Evolutionary conservation across 306 rosid genomes (phyloP), one percentile per base, ranked within the genome.

Genomic region (Cicer yamashitae): DNA sequence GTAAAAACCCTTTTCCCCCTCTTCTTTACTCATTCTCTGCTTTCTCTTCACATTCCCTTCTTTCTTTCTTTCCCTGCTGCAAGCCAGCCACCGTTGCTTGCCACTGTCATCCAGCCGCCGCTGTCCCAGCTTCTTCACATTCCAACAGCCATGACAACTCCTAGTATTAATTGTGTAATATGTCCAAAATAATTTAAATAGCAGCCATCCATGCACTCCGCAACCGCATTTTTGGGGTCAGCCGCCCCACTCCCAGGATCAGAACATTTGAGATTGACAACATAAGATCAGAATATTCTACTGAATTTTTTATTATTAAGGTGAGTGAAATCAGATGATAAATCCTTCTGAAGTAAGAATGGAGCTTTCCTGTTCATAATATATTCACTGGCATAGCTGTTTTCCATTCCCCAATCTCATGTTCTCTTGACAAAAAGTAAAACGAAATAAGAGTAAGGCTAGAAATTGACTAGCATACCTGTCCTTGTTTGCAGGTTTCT

Each of bases 401-500:
- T 18, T 71, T 51, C 10, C 73, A 57, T 60, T 81, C 20, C 51
- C 41, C 65, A 54, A 54, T 71, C n/a, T 46, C 64, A 53, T 37
- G 57, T 46, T 79, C 34, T 76, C 44, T 20, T 66, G 52, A 22
- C 13, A 17, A 41, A 57, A 65, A 12, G 44, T 65, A 74, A 20
- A 46, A 39, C 2, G 4, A 10, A 11, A 11, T 7, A 8, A 12
- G 17, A 10, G 66, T 8, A 37, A 58, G 75, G 67, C 61, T n/a
- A 67, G 71, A 52, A 69, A 56, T 75, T 77, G 81, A 77, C 30
- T 14, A 48, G 45, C 63, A 7, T 78, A 69, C 60, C 30, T 74
- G 58, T 46, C 34, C 66, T 74, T 78, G 72, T 73, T 67, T 78
- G 79, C 88, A 85, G 88, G 81, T 85, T 53, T 78, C 88, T 74